Evolutionary conservation across 225 moss, liverwort and hornwort genomes (phyloP).

Genomic region (Pseudoscleropodium purum): DNA sequence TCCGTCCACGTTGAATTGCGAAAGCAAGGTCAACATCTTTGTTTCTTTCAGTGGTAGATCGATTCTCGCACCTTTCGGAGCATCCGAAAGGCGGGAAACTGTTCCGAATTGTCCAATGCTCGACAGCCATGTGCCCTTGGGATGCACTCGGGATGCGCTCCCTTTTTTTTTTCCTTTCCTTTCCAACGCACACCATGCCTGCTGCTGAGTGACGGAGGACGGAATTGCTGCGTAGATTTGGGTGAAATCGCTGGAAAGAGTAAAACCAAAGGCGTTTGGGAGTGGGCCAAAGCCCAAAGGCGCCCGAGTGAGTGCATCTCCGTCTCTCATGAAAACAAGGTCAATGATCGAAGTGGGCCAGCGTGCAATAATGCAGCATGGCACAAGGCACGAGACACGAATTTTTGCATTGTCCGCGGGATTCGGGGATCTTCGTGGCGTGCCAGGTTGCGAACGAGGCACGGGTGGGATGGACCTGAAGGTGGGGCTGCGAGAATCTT

Average conservation of each 20-base stretch:
- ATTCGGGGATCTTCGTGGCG: background rate
- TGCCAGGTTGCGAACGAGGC: background rate
- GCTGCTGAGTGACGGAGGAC: background rate
- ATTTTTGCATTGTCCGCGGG: background rate
- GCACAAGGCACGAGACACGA: background rate
- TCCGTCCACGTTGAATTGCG: background rate
- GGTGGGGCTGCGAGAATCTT: background rate
- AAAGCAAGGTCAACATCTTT: background rate
- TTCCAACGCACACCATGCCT: background rate
- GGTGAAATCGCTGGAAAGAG: background rate
- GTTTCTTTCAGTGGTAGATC: background rate
- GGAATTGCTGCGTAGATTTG: background rate
- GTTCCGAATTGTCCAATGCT: background rate
- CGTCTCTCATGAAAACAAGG: background rate
- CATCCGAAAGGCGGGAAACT: background rate
- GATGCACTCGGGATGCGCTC: background rate
- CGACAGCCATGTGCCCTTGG: background rate
- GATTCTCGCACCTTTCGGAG: background rate
- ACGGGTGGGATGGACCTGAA: background rate
- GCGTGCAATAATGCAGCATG: conserved; percentile 20
- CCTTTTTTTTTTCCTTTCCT: background rate
- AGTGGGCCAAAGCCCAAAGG: background rate
- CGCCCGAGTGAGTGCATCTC: too few species aligned
- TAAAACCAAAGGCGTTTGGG: background rate
- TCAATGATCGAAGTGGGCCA: conserved; percentile 1